Percentiles rank a stretch among this genome's conserved stretches.
Evolutionary conservation across 331 rosid species (phyloP).

Genomic region (Erythrophleum ivorense): DNA sequence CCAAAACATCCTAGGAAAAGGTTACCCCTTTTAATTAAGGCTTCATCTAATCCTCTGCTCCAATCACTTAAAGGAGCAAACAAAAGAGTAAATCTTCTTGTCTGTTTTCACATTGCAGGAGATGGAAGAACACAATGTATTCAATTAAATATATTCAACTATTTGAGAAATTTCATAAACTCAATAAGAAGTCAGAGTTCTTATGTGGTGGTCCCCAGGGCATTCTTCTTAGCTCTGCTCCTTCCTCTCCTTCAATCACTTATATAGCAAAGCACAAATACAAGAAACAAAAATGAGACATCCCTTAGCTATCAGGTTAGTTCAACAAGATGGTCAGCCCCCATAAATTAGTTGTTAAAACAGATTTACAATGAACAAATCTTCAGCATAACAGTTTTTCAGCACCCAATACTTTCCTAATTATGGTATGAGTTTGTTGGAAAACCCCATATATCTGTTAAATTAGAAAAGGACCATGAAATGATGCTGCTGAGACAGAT

Average conservation of each 20-base stretch:
- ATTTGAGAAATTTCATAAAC: conserved; percentile 1
- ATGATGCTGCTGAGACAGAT: not conserved
- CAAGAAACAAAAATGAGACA: not conserved
- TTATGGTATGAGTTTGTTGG: not conserved
- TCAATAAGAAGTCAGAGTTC: conserved; percentile 17
- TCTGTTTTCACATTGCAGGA: not conserved
- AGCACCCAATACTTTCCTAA: not conserved
- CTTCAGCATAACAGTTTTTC: not conserved
- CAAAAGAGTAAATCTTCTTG: not conserved
- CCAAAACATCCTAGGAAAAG: conserved; percentile 5
- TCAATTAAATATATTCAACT: conserved; percentile 22
- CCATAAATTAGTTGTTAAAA: not conserved
- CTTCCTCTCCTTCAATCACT: conserved; percentile 14
- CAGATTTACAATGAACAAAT: not conserved
- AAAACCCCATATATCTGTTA: not conserved
- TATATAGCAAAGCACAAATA: not conserved
- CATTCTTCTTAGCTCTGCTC: not conserved
- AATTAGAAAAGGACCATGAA: not conserved
- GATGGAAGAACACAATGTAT: conserved; percentile 6
- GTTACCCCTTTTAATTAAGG: not conserved
- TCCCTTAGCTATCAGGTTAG: not conserved
- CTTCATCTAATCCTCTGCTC: conserved; percentile 6
- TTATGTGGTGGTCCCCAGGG: not conserved
- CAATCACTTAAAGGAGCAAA: not conserved
- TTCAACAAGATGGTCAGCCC: not conserved